Base-by-base conservation (phyloP, 495 filamentous ascomycete genomes). In the Lophiotrema nucula region DNA sequence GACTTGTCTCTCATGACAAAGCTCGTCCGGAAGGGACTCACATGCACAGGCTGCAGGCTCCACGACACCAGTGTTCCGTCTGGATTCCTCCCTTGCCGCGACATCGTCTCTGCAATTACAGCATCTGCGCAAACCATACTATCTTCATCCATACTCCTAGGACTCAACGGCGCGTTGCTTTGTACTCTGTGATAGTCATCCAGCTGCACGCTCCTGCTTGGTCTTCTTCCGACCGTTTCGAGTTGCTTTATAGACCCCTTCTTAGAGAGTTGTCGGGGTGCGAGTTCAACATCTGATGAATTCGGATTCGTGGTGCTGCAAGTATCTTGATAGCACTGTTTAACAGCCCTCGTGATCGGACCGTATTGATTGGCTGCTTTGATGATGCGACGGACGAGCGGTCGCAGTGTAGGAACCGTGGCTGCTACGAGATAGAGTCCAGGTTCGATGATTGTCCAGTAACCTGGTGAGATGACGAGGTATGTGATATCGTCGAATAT, bases 61-160 rank as follows among this genome's bases (percentile, higher is more conserved):
- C 44, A 62, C n/a, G 11, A 26, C 26, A 24, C 1, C 28, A 60
- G 24, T 18, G 51, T 43, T n/a, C 58, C 58, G 35, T 60, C 49
- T 8, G 35, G 43, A 55, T 60, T 54, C 42, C 58, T 41, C 1
- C 49, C 49, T 39, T 55, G 27, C 21, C 31, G 18, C 2, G n/a
- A 42, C 42, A 54, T 42, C 2, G 6, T 35, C 50, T 60, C 58
- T 12, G 44, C 18, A 1, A 38, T 49, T 0, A 48, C 27, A 11
- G 58, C 49, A 44, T 55, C 51, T 23, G 58, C 58, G 31, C 58
- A 56, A 12, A 56, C 35, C 58, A 61, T 43, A 44, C 58, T 61
- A 24, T 61, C 50, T 26, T 61, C 58, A 23, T 54, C 58, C 18
- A 44, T 23, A n/a, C 50, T 61, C 37, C 43, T 4, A 6, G 31